Evolutionary conservation across 495 filamentous ascomycete genomes (phyloP).

Genomic region (Cladorrhinum samala): DNA sequence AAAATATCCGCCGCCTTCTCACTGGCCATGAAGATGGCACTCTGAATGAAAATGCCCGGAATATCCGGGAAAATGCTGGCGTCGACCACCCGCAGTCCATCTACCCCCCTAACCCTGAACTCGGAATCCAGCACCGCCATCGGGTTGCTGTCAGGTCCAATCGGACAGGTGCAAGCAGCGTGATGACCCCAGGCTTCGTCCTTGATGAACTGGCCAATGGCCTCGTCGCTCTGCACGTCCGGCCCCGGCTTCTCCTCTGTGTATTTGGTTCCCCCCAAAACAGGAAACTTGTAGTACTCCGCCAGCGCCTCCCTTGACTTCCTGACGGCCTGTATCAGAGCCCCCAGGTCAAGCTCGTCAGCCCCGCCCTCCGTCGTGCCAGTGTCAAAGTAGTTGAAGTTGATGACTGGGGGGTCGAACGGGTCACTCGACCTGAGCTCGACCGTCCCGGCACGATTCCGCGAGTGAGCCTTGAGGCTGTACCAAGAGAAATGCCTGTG

Average conservation of each 20-base stretch:
- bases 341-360: constrained; percentile 36
- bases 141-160: constrained; percentile 48
- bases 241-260: constrained; percentile 45
- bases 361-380: constrained; percentile 11
- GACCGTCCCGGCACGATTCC: constrained; percentile 48
- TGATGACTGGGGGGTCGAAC: constrained; percentile 46
- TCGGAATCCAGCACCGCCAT: constrained; percentile 53
- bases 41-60: constrained; percentile 48
- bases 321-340: constrained; percentile 42
- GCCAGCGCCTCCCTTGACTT: constrained; percentile 38
- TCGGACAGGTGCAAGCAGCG: constrained; percentile 52
- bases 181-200: constrained; percentile 56
- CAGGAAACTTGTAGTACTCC: constrained; percentile 20
- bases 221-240: constrained; percentile 33
- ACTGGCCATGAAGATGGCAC: constrained; percentile 53
- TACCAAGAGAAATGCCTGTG: constrained; percentile 44
- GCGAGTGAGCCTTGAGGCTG: constrained; percentile 45
- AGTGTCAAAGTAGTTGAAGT: constrained; percentile 50
- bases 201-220: constrained; percentile 44
- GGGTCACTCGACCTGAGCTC: constrained; percentile 47
- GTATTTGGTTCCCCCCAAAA: constrained; percentile 17
- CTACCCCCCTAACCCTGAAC: constrained; percentile 51
- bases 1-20: constrained; percentile 50
- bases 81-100: constrained; percentile 56
- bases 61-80: constrained; percentile 51